Evolutionary conservation across 371 early-diverging fungal genomes (phyloP), one percentile per base, ranked within the genome.

Genomic region (Cokeromyces recurvatus): DNA sequence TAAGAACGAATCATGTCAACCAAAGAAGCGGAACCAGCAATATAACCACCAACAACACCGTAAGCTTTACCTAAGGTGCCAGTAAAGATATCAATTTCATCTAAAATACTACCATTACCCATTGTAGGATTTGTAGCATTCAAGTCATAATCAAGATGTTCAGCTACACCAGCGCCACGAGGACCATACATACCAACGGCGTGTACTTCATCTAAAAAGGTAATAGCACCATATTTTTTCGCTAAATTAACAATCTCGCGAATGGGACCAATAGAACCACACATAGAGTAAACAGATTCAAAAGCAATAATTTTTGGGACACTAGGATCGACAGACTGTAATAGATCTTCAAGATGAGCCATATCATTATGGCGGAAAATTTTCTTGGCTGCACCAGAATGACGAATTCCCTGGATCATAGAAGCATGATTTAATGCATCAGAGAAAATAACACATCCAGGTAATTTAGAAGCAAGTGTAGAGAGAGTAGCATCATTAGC

Each of bases 151-250:
- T 95, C 90, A 45, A 94, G 78, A 74, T 95, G 93, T 66, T 97
- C 97, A 43, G 97, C 96, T 17, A 98, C 94, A 58, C 98, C 98
- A 29, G 90, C 97, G 50, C 97, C 98, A 40, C 87, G 87, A 8
- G 86, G 84, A n/a, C 98, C 98, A 58, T 98, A 98, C 96, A 98
- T 96, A 51, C 98, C 98, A 23, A 98, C 98, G 15, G 97, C 96
- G 62, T 98, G 98, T 12, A 98, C 98, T 75, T 98, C 97, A 60
- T 98, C 98, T 47, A 97, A 71, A 76, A 95, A 97, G 34, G 98
- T 97, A 57, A 98, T 87, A 40, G 98, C 98, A 45, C 94, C 95
- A 72, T 98, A 98, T 76, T 95, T 94, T 48, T 89, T 87, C 57
- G 98, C 97, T 29, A 98, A 76, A 27, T 78, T 82, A 53, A 86